Percentiles rank a stretch among this genome's conserved stretches.
phyloP scores from a whole-genome alignment of 768 basidiomycete species.

The Dictyophora rubrovolvata region DNA sequence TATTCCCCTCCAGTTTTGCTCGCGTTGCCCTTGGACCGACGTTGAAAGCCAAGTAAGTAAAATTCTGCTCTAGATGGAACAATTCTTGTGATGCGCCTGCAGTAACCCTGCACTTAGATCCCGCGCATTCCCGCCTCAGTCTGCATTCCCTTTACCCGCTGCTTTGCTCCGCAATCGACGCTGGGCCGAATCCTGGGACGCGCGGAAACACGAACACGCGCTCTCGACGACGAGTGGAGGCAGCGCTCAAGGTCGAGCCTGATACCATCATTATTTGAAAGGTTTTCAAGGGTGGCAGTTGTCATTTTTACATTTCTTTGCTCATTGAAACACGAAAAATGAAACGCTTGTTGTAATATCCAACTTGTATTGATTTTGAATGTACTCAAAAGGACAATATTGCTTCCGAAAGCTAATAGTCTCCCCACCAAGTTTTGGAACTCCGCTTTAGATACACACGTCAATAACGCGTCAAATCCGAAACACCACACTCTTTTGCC shows the following conservation, averaged over 20 bases:
- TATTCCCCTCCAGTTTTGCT: conserved; percentile 78
- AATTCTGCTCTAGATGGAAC: too few relatives aligned
- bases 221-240: conserved; percentile 31
- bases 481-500: background rate
- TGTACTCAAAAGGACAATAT: background rate
- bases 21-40: conserved; percentile 57
- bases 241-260: conserved; percentile 14
- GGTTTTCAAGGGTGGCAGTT: too few relatives aligned
- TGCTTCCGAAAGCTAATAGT: too few relatives aligned
- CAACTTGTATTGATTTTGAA: background rate
- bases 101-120: conserved; percentile 21
- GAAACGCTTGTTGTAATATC: background rate
- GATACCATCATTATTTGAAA: background rate
- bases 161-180: conserved; percentile 15
- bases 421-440: too few relatives aligned
- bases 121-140: conserved; percentile 18
- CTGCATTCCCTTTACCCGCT: conserved; percentile 19
- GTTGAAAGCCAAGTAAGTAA: conserved; percentile 41
- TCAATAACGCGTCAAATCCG: background rate
- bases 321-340: too few relatives aligned
- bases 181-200: conserved; percentile 29
- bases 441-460: background rate
- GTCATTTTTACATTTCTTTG: too few relatives aligned
- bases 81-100: background rate
- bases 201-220: conserved; percentile 33